These are phyloP conservation scores for Guyanaporus albipodus DNA, from an alignment of 768 basidiomycete genomes.

Conservation along the genomic window DNA sequence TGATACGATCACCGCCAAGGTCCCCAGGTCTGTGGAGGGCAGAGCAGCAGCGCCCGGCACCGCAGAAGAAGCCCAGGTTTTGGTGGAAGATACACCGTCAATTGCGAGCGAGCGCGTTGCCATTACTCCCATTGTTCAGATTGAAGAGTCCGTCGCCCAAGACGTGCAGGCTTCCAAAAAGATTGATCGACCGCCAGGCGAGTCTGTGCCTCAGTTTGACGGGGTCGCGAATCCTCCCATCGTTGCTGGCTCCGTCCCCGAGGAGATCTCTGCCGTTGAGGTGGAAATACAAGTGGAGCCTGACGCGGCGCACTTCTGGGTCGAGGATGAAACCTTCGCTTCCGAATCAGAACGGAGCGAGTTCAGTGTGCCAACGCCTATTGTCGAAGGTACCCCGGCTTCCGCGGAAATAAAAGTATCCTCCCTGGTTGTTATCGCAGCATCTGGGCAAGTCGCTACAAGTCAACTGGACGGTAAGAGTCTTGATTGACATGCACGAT, in stretches of 20 bases:
- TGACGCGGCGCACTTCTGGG: background rate
- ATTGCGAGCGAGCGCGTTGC: conserved; percentile 1
- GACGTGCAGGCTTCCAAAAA: conserved; percentile 1
- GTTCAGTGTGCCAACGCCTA: background rate
- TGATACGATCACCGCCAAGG: background rate
- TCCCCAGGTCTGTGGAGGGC: background rate
- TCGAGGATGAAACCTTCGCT: background rate
- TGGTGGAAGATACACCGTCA: background rate
- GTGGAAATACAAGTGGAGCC: background rate
- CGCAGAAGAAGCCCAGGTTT: background rate
- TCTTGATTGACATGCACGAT: no score
- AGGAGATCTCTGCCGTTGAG: background rate
- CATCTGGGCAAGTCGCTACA: background rate
- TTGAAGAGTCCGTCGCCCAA: conserved; percentile 2
- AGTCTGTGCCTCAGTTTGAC: conserved; percentile 8
- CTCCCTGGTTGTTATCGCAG: background rate
- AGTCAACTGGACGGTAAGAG: conserved; percentile 1
- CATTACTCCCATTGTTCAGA: background rate
- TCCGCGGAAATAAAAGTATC: background rate
- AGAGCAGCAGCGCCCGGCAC: background rate
- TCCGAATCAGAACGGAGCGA: background rate
- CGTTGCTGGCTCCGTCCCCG: background rate
- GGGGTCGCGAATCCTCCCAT: background rate
- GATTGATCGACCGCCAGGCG: conserved; percentile 2
- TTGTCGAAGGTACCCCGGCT: background rate